These are phyloP conservation scores for Talaromyces sp. DNA, from an alignment of 2,329 filamentous ascomycete species.

Conservation along the genomic window DNA sequence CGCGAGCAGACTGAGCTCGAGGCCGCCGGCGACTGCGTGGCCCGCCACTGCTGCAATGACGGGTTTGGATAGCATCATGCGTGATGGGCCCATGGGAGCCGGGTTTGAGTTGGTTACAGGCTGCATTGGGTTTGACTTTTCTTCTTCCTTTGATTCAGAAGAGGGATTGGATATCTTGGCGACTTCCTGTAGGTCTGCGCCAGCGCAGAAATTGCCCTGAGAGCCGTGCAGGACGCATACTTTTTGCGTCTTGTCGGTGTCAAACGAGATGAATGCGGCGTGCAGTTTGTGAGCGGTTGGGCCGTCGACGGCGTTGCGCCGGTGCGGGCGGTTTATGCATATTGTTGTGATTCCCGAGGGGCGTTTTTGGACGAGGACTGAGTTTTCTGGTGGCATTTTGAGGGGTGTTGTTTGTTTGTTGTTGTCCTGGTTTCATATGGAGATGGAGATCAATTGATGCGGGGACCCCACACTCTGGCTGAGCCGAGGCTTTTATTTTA, in stretches of 20 bases:
- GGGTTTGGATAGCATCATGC: conserved; percentile 49
- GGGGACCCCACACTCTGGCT: neutral
- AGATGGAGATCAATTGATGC: neutral
- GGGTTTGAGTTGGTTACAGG: conserved; percentile 34
- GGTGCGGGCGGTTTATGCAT: conserved; percentile 48
- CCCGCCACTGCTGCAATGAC: conserved; percentile 50
- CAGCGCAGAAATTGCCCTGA: conserved; percentile 50
- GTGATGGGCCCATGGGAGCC: conserved; percentile 51
- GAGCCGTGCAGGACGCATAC: conserved; percentile 49
- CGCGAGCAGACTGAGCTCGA: conserved; percentile 51
- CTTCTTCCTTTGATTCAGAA: conserved; percentile 7
- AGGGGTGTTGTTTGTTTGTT: neutral
- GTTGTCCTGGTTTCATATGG: neutral
- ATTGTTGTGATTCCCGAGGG: conserved; percentile 51
- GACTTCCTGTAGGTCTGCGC: conserved; percentile 50
- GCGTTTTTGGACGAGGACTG: conserved; percentile 11
- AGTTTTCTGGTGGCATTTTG: neutral
- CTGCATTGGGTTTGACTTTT: conserved; percentile 18
- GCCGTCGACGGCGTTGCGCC: conserved; percentile 51
- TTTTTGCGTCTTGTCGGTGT: conserved; percentile 48
- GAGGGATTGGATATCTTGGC: conserved; percentile 16
- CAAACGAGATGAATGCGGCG: conserved; percentile 46
- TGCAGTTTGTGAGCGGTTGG: conserved; percentile 47
- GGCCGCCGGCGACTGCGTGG: conserved; percentile 51
- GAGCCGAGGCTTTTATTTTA: neutral